These are phyloP conservation scores for Conticribra weissflogii DNA, from an alignment of 108 stramenopile genomes.

Conservation along the genomic window DNA sequence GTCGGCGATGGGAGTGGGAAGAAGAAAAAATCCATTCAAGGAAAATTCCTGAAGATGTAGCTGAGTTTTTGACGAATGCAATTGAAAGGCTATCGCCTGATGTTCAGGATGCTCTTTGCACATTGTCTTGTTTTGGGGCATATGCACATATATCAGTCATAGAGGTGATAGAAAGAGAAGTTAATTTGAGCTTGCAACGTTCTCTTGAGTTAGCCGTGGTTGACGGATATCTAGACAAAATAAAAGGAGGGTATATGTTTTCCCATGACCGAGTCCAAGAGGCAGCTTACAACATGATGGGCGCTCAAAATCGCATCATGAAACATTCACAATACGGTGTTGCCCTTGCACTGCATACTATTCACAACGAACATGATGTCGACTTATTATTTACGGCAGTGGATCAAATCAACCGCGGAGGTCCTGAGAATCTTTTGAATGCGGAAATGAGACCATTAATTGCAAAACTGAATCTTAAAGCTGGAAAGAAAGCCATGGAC, in stretches of 20 bases:
- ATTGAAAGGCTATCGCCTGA: not conserved
- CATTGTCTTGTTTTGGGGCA: conserved; percentile 7
- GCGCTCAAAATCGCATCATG: not conserved
- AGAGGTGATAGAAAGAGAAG: not conserved
- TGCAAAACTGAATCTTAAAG: conserved; percentile 20
- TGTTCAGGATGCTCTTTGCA: not conserved
- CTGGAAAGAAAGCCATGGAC: conserved; percentile 37
- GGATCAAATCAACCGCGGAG: conserved; percentile 11
- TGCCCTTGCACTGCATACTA: not conserved
- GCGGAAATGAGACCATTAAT: not conserved
- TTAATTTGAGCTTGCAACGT: not conserved
- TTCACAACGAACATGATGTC: not conserved
- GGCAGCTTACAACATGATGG: conserved; percentile 17
- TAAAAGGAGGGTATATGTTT: conserved; percentile 10
- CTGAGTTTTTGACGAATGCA: not conserved
- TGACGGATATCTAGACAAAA: conserved; percentile 15
- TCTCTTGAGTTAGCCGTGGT: conserved; percentile 5
- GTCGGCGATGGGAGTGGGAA: conserved; percentile 28
- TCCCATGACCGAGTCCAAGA: conserved; percentile 23
- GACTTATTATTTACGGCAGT: conserved; percentile 12
- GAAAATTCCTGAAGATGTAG: conserved; percentile 18
- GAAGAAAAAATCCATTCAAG: conserved; percentile 14
- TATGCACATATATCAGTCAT: not conserved
- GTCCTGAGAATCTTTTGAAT: not conserved
- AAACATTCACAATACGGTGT: conserved; percentile 5